Evolutionary conservation across 2,329 filamentous ascomycete species (phyloP).

Genomic region (Parastagonospora avenae): DNA sequence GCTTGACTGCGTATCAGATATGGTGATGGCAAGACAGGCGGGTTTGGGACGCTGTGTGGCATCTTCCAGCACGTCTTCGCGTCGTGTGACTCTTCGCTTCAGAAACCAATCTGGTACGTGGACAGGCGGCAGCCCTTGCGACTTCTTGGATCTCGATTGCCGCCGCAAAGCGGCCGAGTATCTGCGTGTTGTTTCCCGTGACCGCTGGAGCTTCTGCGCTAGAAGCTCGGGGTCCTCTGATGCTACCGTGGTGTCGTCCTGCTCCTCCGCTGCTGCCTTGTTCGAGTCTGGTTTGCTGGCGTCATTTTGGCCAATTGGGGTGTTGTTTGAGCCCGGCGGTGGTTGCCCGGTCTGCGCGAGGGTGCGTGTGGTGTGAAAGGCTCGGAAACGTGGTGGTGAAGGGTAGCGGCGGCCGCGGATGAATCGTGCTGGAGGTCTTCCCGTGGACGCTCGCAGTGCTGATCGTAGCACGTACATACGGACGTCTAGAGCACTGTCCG

Average conservation of each 20-base stretch:
- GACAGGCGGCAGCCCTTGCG: conserved; percentile 45
- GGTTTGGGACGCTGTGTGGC: conserved; percentile 10
- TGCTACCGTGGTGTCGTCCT: conserved; percentile 25
- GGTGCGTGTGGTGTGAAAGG: conserved; percentile 41
- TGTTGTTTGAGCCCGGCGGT: conserved; percentile 34
- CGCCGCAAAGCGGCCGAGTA: conserved; percentile 43
- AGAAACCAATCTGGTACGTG: conserved; percentile 64
- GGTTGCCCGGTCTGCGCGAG: conserved; percentile 35
- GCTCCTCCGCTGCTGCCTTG: conserved; percentile 25
- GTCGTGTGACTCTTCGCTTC: conserved; percentile 55
- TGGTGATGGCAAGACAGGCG: conserved; percentile 25
- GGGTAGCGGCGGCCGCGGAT: conserved; percentile 46
- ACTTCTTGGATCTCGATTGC: conserved; percentile 39
- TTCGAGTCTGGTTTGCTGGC: conserved; percentile 24
- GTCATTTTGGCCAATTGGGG: conserved; percentile 32
- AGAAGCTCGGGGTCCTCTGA: conserved; percentile 41
- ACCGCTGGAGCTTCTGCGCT: conserved; percentile 44
- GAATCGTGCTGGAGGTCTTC: conserved; percentile 44
- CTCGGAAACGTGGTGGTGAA: conserved; percentile 30
- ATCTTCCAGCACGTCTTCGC: conserved; percentile 34
- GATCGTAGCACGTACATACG: conserved; percentile 51
- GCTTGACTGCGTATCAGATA: conserved; percentile 29
- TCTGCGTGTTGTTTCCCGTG: conserved; percentile 38
- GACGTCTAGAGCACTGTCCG: conserved; percentile 26
- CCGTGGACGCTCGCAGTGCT: conserved; percentile 48